These are phyloP conservation scores for Asterochloris sp. DNA, from an alignment of 139 green algal species.

Conservation along the genomic window DNA sequence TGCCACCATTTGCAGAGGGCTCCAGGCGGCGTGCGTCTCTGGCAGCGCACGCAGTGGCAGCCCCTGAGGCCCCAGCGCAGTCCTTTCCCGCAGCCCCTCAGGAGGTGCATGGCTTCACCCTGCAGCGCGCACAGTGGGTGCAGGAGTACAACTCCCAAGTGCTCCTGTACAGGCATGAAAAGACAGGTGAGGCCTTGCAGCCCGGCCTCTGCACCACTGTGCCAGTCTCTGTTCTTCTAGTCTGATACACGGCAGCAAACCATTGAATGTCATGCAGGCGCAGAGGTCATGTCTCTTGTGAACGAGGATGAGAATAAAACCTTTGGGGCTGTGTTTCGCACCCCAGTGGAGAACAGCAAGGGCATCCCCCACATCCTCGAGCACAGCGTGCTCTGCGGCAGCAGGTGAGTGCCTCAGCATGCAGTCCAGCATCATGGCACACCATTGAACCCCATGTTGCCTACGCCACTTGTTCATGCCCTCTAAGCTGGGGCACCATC, in stretches of 20 bases:
- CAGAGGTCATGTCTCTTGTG: conserved; percentile 92
- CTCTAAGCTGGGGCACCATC: too few species aligned
- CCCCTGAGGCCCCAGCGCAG: not conserved
- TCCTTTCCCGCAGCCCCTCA: conserved; percentile 28
- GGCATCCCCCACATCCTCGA: conserved; percentile 98
- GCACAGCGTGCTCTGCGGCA: conserved; percentile 95
- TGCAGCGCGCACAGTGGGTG: conserved; percentile 78
- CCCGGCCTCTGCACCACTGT: not conserved
- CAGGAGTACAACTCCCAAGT: conserved; percentile 81
- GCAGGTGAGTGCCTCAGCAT: conserved; percentile 15
- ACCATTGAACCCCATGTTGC: too few species aligned
- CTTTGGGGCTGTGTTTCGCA: conserved; percentile 95
- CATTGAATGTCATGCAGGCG: conserved; percentile 52
- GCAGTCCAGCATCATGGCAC: conserved; percentile 77
- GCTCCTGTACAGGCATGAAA: conserved; percentile 79
- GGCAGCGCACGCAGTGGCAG: conserved; percentile 2
- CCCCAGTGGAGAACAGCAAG: conserved; percentile 80
- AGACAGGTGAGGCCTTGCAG: conserved; percentile 48
- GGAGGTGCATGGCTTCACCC: conserved; percentile 78
- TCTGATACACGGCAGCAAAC: too few species aligned
- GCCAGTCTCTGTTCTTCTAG: too few species aligned
- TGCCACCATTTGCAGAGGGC: too few species aligned
- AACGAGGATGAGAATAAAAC: conserved; percentile 99
- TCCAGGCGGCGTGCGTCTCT: too few species aligned
- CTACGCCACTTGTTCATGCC: not conserved